These are phyloP conservation scores for Puccinia coronata DNA, from an alignment of 1,284 basidiomycete genomes.

Conservation along the genomic window DNA sequence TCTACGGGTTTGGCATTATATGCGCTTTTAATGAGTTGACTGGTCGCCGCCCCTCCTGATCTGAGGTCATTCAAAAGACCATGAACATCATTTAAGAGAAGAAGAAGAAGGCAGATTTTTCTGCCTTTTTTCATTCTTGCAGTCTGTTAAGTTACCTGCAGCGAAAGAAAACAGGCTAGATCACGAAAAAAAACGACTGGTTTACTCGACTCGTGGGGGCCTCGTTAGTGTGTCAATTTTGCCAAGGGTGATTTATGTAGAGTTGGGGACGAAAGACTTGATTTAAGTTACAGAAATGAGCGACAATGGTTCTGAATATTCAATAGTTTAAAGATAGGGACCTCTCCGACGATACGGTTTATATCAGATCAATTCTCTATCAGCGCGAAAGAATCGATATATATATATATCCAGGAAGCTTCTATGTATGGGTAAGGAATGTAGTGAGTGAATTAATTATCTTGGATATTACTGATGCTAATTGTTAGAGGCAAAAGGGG, in stretches of 20 bases:
- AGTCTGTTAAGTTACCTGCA: not conserved
- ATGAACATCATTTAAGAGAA: not conserved
- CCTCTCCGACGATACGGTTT: not conserved
- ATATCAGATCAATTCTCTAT: not conserved
- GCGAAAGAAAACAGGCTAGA: not conserved
- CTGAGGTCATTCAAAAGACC: not conserved
- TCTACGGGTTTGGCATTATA: not conserved
- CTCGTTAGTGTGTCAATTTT: not conserved
- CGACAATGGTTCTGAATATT: not conserved
- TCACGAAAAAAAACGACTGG: not conserved
- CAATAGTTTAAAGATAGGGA: not conserved
- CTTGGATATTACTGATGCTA: not conserved
- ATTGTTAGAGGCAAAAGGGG: not conserved
- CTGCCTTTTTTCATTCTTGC: not conserved
- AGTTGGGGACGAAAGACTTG: not conserved
- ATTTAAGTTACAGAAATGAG: slow-evolving; percentile 8
- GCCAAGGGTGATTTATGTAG: not conserved
- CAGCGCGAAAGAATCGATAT: not conserved
- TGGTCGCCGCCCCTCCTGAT: too few relatives aligned
- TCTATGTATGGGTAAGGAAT: not conserved
- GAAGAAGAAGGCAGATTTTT: slow-evolving; percentile 9
- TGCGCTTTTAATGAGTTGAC: not conserved
- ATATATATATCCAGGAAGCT: not conserved
- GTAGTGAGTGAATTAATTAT: not conserved
- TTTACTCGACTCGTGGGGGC: not conserved